Evolutionary conservation across 2,329 filamentous ascomycete species (phyloP).

Genomic region (Phialocephala subalpina): DNA sequence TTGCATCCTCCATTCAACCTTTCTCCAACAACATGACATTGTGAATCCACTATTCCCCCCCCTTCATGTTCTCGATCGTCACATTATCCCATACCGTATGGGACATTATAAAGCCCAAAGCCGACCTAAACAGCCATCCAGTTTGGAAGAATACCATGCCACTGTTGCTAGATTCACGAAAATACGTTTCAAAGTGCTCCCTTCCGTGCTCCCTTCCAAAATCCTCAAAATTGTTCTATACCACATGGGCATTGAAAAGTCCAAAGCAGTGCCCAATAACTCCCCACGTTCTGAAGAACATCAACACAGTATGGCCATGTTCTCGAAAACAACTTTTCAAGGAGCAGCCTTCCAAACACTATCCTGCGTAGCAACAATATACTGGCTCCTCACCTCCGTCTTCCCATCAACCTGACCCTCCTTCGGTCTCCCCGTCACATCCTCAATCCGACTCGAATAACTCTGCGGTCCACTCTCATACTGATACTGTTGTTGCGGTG

Average conservation of each 20-base stretch:
- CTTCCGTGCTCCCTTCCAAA: no score
- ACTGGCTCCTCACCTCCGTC: slow-evolving; percentile 21
- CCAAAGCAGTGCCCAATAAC: neutral
- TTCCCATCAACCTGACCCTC: neutral
- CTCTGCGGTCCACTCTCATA: neutral
- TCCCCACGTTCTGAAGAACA: neutral
- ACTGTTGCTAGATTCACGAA: neutral
- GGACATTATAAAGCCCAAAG: no score
- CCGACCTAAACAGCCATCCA: no score
- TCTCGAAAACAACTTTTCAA: neutral
- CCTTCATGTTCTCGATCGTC: no score
- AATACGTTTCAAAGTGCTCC: no score
- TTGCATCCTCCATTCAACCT: neutral
- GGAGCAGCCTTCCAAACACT: slow-evolving; percentile 10
- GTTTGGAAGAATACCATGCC: no score
- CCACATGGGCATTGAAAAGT: neutral
- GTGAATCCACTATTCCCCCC: neutral
- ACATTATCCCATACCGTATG: no score
- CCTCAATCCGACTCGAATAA: slow-evolving; percentile 28
- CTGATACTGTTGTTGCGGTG: neutral
- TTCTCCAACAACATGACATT: neutral
- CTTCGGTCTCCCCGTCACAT: slow-evolving; percentile 17
- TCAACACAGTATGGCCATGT: neutral
- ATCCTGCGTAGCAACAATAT: slow-evolving; percentile 21
- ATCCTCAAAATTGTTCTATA: no score